A percentile compares a stretch with the other conserved stretches of the same genome.
Conservation (phyloP, 139 green algal genomes). For the Chlamydomonas incerta region DNA sequence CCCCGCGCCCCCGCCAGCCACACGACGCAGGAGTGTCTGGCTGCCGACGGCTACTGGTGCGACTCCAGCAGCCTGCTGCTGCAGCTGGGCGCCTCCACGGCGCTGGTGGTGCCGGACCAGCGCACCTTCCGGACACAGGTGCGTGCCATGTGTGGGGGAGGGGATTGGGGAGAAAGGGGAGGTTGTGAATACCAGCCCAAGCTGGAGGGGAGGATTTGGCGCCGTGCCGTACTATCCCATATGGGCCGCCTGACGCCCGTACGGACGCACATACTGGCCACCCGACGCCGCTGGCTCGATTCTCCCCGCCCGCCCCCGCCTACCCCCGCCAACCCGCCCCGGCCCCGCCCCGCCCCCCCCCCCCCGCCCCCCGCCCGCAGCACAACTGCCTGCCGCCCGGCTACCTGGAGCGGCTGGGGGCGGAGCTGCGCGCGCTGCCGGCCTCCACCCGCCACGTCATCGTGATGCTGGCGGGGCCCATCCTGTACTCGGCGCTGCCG, state of each 20-base stretch:
- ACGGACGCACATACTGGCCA: too few species aligned
- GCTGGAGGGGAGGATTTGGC: too few species aligned
- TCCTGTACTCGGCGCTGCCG: slow-evolving; percentile 39
- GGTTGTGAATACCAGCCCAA: too few species aligned
- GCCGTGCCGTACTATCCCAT: too few species aligned
- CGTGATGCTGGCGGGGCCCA: slow-evolving; percentile 42
- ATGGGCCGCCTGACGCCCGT: too few species aligned
- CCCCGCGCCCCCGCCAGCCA: background rate
- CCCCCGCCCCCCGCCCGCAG: too few species aligned
- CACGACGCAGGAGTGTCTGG: background rate
- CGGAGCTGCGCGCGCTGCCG: slow-evolving; percentile 14
- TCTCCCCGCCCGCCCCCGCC: too few species aligned
- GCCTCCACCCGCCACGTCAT: slow-evolving; percentile 42
- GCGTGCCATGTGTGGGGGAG: too few species aligned
- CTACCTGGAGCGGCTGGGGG: background rate
- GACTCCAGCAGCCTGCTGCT: background rate
- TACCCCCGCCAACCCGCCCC: too few species aligned
- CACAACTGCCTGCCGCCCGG: background rate
- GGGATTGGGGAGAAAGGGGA: too few species aligned
- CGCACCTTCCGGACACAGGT: background rate
- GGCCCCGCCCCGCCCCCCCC: too few species aligned
- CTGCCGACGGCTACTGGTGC: slow-evolving; percentile 16
- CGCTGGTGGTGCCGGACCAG: background rate
- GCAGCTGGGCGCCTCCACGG: background rate
- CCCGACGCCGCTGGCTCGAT: too few species aligned